Evolutionary conservation across 345 rosid genomes (phyloP).

Genomic region (Lepidium aucheri): DNA sequence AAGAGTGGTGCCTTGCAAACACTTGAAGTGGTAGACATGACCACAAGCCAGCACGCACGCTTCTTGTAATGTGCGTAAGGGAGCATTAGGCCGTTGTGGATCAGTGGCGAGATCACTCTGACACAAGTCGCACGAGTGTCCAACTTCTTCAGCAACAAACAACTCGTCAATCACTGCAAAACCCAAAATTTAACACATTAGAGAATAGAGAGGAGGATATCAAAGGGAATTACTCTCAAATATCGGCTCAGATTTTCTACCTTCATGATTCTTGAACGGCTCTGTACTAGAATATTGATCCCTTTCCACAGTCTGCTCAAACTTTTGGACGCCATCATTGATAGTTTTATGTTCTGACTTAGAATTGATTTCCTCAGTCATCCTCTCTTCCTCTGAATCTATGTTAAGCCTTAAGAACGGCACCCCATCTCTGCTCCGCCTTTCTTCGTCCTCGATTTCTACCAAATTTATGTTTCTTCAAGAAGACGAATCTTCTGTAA

Average conservation of each 20-base stretch:
- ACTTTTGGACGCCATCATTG: background rate
- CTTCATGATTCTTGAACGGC: background rate
- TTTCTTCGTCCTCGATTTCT: background rate
- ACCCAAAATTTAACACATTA: background rate
- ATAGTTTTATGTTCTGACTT: background rate
- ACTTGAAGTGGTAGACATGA: conserved; percentile 23
- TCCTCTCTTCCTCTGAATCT: too few relatives aligned
- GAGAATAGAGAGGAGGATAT: background rate
- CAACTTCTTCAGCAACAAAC: conserved; percentile 17
- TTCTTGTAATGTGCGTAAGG: conserved; percentile 10
- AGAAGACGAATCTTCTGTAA: background rate
- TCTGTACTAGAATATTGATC: background rate
- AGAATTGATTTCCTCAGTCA: background rate
- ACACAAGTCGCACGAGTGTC: conserved; percentile 22
- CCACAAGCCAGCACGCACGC: conserved; percentile 23
- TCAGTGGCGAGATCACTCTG: conserved; percentile 9
- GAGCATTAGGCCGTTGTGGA: conserved; percentile 20
- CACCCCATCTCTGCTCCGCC: background rate
- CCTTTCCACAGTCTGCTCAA: background rate
- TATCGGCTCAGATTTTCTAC: background rate
- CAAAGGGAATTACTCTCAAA: background rate
- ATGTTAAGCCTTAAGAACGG: background rate
- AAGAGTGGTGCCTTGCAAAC: conserved; percentile 16
- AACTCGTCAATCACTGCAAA: conserved; percentile 12
- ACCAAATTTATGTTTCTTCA: background rate